Evolutionary conservation across 257 asterid genomes (phyloP).

Genomic region (Voacanga thouarsii): DNA sequence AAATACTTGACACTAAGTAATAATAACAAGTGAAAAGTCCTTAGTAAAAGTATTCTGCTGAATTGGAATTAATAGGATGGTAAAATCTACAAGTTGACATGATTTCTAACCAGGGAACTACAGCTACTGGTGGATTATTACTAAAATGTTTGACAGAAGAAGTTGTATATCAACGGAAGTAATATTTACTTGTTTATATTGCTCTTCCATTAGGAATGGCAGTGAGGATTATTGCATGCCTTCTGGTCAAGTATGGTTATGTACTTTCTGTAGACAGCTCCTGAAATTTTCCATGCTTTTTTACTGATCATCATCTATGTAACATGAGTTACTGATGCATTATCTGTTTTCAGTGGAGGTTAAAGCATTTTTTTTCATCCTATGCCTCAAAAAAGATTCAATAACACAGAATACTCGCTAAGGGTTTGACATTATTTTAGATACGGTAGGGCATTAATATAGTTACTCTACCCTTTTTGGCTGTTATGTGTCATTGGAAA

Average conservation of each 20-base stretch:
- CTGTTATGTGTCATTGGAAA: neutral
- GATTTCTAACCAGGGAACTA: neutral
- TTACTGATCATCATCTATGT: neutral
- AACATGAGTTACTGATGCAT: neutral
- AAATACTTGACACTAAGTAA: slow-evolving; percentile 64
- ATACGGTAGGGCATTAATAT: neutral
- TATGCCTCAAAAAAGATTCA: neutral
- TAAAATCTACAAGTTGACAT: slow-evolving; percentile 1
- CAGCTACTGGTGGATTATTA: neutral
- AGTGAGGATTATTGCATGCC: neutral
- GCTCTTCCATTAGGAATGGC: neutral
- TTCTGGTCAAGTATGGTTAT: neutral
- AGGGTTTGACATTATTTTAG: neutral
- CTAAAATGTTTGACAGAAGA: neutral
- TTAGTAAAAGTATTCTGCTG: neutral
- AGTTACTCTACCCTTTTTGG: neutral
- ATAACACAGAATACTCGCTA: neutral
- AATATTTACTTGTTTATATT: neutral
- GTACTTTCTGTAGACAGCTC: neutral
- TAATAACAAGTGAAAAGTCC: slow-evolving; percentile 9
- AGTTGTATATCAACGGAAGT: slow-evolving; percentile 3
- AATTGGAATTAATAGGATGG: neutral
- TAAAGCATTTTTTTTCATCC: neutral
- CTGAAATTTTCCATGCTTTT: neutral
- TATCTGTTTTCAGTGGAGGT: neutral